These are phyloP conservation scores for Lojkania enalia DNA, from an alignment of 2,329 filamentous ascomycete genomes.

Conservation along the genomic window DNA sequence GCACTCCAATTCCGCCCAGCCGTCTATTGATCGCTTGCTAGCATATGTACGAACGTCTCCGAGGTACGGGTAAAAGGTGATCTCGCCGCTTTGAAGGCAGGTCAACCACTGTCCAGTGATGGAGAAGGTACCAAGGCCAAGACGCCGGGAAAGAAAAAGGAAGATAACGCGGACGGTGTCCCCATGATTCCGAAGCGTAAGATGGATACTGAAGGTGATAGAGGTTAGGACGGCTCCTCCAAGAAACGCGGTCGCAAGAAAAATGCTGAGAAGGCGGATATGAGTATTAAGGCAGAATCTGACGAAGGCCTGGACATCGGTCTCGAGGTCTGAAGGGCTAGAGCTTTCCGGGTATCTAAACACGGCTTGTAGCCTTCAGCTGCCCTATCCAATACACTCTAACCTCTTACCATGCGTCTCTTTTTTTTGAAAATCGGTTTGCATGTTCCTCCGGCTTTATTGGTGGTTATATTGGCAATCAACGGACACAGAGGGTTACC, in stretches of 20 bases:
- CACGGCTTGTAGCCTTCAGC: no score
- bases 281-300: no score
- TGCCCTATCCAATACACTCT: no score
- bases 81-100: slow-evolving; percentile 18
- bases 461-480: no score
- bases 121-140: background rate
- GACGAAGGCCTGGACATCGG: no score
- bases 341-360: no score
- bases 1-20: slow-evolving; percentile 20
- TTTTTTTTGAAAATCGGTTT: no score
- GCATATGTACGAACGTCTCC: slow-evolving; percentile 26
- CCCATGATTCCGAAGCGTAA: slow-evolving; percentile 23
- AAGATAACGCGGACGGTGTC: slow-evolving; percentile 1
- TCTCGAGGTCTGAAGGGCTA: no score
- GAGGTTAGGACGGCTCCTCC: background rate
- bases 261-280: no score
- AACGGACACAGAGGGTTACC: no score
- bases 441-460: no score
- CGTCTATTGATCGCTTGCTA: slow-evolving; percentile 24
- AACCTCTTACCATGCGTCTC: no score
- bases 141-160: slow-evolving; percentile 9
- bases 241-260: slow-evolving; percentile 8
- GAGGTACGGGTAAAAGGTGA: slow-evolving; percentile 29
- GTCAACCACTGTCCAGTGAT: slow-evolving; percentile 10
- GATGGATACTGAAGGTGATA: slow-evolving; percentile 12